These are phyloP conservation scores for Gastrodia elata DNA, from an alignment of 106 monocot genomes.

Conservation along the genomic window DNA sequence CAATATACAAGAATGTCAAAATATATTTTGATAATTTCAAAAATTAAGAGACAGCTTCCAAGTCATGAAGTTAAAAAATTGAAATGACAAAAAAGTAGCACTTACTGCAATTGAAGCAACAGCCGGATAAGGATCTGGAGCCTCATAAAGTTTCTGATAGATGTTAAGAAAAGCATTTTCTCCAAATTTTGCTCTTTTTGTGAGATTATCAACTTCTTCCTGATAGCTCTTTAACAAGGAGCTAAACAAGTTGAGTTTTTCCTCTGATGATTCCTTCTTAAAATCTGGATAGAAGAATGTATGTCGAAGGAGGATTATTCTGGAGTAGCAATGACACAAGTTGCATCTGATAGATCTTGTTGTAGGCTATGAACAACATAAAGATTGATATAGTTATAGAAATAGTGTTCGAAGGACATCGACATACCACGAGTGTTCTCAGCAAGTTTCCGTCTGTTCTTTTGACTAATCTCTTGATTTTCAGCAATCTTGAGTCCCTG, in stretches of 20 bases:
- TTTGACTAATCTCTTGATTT: slow-evolving; percentile 95
- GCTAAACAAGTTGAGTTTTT: slow-evolving; percentile 83
- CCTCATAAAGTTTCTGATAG: slow-evolving; percentile 99
- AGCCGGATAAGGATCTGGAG: slow-evolving; percentile 96
- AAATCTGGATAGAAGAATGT: slow-evolving; percentile 57
- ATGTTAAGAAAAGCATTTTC: slow-evolving; percentile 99
- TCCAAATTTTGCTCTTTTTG: slow-evolving; percentile 97
- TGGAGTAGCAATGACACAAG: background rate
- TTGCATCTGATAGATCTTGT: background rate
- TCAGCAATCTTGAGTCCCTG: slow-evolving; percentile 94
- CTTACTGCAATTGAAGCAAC: slow-evolving; percentile 83
- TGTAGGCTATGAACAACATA: background rate
- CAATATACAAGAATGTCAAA: background rate
- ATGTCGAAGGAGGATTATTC: background rate
- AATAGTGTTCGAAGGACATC: background rate
- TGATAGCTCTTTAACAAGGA: slow-evolving; percentile 91
- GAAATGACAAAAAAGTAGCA: slow-evolving; percentile 7
- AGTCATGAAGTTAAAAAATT: background rate
- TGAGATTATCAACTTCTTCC: slow-evolving; percentile 99
- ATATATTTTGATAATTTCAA: background rate
- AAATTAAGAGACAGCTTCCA: background rate
- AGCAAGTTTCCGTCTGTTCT: slow-evolving; percentile 87
- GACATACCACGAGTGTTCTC: slow-evolving; percentile 67
- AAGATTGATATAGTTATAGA: background rate
- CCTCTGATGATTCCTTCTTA: slow-evolving; percentile 88